phyloP scores from a whole-genome alignment of 495 filamentous ascomycete species.

The Collariella sp. region DNA sequence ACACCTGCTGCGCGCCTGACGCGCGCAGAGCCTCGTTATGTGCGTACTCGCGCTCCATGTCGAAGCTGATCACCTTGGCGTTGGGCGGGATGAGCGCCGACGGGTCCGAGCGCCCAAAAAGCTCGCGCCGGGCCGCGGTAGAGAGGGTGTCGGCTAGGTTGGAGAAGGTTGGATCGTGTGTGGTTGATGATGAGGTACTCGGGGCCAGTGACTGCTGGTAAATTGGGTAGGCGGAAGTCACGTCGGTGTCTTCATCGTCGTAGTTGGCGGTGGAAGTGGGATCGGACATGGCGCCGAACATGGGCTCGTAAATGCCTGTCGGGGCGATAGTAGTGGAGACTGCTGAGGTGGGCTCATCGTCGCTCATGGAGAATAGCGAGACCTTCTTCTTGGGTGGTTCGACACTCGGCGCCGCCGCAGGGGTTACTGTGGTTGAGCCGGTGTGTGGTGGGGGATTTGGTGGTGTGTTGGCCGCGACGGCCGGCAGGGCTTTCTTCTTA shows the following conservation, averaged over 20 bases:
- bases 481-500: slow-evolving; percentile 11
- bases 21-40: slow-evolving; percentile 69
- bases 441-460: not conserved
- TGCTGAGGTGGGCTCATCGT: slow-evolving; percentile 19
- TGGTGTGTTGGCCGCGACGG: not conserved
- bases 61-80: slow-evolving; percentile 62
- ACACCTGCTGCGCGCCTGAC: slow-evolving; percentile 54
- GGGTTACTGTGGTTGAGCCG: not conserved
- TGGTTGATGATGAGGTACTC: not conserved
- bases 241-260: not conserved
- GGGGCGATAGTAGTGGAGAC: slow-evolving; percentile 1
- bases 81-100: slow-evolving; percentile 20
- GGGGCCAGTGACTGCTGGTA: slow-evolving; percentile 17
- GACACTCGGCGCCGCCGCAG: not conserved
- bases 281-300: slow-evolving; percentile 21
- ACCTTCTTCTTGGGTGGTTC: slow-evolving; percentile 31
- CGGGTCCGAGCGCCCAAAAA: slow-evolving; percentile 59
- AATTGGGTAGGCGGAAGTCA: slow-evolving; percentile 28
- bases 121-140: slow-evolving; percentile 61
- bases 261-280: not conserved
- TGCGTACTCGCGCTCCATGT: slow-evolving; percentile 76
- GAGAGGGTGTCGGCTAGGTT: slow-evolving; percentile 66
- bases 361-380: slow-evolving; percentile 39
- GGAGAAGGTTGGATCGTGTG: slow-evolving; percentile 39
- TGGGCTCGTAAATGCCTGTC: slow-evolving; percentile 34